These are phyloP conservation scores for Thymus quinquecostatus DNA, from an alignment of 257 asterid genomes.

Conservation along the genomic window DNA sequence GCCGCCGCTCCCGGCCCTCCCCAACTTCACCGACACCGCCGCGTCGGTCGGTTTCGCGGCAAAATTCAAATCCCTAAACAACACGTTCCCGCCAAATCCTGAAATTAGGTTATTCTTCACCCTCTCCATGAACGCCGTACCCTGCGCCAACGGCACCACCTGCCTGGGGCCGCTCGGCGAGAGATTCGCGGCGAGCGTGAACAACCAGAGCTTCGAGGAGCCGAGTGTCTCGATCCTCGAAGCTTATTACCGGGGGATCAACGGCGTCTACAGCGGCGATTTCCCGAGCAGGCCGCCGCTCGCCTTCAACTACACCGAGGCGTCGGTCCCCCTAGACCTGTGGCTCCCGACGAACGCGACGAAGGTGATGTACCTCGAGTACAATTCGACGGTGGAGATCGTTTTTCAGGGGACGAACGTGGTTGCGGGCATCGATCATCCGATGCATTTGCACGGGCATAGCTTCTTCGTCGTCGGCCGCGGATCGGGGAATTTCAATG, in stretches of 20 bases:
- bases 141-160: slow-evolving; percentile 14
- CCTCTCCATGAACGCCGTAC: slow-evolving; percentile 39
- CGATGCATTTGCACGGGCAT: slow-evolving; percentile 48
- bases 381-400: slow-evolving; percentile 38
- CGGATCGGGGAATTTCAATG: slow-evolving; percentile 43
- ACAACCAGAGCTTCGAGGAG: slow-evolving; percentile 44
- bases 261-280: slow-evolving; percentile 41
- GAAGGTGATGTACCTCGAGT: slow-evolving; percentile 26
- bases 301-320: slow-evolving; percentile 46
- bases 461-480: slow-evolving; percentile 45
- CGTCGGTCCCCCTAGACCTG: slow-evolving; percentile 7
- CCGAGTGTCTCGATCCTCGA: slow-evolving; percentile 55
- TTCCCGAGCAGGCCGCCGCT: slow-evolving; percentile 53
- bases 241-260: slow-evolving; percentile 56
- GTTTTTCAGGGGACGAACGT: slow-evolving; percentile 43
- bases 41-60: slow-evolving; percentile 48
- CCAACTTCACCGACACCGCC: slow-evolving; percentile 37
- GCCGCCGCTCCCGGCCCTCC: slow-evolving; percentile 42
- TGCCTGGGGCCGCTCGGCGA: slow-evolving; percentile 46
- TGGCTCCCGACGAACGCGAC: slow-evolving; percentile 33
- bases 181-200: slow-evolving; percentile 56
- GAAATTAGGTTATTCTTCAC: slow-evolving; percentile 37
- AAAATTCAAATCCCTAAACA: slow-evolving; percentile 42
- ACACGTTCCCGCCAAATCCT: slow-evolving; percentile 42
- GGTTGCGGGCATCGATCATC: slow-evolving; percentile 31